Conservation (phyloP, 768 basidiomycete genomes). For the Tulasnella sp. region DNA sequence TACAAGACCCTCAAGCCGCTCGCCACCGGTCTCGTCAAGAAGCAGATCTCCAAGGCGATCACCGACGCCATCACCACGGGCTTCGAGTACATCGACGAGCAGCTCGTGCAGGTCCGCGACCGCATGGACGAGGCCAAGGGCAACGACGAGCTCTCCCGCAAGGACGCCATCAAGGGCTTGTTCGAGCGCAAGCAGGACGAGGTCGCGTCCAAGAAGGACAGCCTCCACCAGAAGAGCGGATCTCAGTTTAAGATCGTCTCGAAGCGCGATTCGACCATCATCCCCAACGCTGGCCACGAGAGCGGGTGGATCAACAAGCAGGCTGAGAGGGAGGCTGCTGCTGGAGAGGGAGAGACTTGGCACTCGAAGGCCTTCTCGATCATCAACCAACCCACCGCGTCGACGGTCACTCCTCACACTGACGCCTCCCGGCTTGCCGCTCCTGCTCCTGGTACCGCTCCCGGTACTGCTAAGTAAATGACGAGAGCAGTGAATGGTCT, state of each 20-base stretch:
- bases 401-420: slow-evolving; percentile 14
- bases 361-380: slow-evolving; percentile 45
- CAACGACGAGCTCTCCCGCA: slow-evolving; percentile 43
- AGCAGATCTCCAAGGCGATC: slow-evolving; percentile 59
- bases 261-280: slow-evolving; percentile 61
- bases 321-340: slow-evolving; percentile 47
- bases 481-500: too few species aligned
- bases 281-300: slow-evolving; percentile 61
- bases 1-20: slow-evolving; percentile 82
- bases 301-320: slow-evolving; percentile 67
- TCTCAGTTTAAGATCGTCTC: slow-evolving; percentile 82
- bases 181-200: slow-evolving; percentile 60
- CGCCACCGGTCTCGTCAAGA: slow-evolving; percentile 79
- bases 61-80: slow-evolving; percentile 69
- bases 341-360: slow-evolving; percentile 50
- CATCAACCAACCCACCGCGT: not conserved
- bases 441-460: too few species aligned
- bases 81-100: slow-evolving; percentile 83
- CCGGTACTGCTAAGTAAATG: too few species aligned
- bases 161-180: slow-evolving; percentile 60
- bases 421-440: slow-evolving; percentile 1
- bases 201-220: slow-evolving; percentile 43
- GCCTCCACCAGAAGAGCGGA: slow-evolving; percentile 41
- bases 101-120: slow-evolving; percentile 83
- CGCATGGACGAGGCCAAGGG: slow-evolving; percentile 63